Evolutionary conservation across 2,329 filamentous ascomycete genomes (phyloP).

Genomic region (Pseudogymnoascus sp.): DNA sequence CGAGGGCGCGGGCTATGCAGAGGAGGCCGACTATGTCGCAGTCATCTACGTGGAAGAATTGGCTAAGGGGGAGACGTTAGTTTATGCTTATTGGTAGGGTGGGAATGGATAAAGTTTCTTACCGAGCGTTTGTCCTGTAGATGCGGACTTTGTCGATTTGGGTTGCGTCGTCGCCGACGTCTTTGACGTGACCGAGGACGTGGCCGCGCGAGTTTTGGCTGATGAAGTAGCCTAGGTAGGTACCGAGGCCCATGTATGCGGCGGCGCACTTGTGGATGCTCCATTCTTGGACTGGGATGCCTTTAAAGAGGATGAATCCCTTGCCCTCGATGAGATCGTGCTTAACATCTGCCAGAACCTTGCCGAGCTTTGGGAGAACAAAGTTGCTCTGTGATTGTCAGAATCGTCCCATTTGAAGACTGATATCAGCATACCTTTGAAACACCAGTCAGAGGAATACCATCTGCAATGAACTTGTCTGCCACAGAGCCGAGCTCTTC

Average conservation of each 20-base stretch:
- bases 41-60: constrained; percentile 83
- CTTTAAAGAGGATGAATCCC: constrained; percentile 84
- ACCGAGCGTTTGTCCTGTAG: constrained; percentile 74
- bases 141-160: constrained; percentile 84
- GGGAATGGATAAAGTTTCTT: constrained; percentile 13
- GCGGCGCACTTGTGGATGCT: constrained; percentile 70
- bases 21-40: constrained; percentile 75
- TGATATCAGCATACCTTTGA: constrained; percentile 36
- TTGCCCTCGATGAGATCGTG: constrained; percentile 71
- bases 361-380: constrained; percentile 46
- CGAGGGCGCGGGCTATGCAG: constrained; percentile 67
- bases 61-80: constrained; percentile 31
- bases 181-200: constrained; percentile 83
- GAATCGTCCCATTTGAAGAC: neutral
- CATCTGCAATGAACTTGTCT: constrained; percentile 58
- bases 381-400: constrained; percentile 40
- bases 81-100: neutral
- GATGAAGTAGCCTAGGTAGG: constrained; percentile 80
- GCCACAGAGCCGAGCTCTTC: constrained; percentile 57
- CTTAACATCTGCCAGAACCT: constrained; percentile 46
- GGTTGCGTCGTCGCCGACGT: constrained; percentile 70
- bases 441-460: constrained; percentile 63
- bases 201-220: constrained; percentile 79
- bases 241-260: constrained; percentile 84
- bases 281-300: constrained; percentile 70